Evolutionary conservation across 2,329 filamentous ascomycete species (phyloP).

Genomic region (Botryotinia globosa): DNA sequence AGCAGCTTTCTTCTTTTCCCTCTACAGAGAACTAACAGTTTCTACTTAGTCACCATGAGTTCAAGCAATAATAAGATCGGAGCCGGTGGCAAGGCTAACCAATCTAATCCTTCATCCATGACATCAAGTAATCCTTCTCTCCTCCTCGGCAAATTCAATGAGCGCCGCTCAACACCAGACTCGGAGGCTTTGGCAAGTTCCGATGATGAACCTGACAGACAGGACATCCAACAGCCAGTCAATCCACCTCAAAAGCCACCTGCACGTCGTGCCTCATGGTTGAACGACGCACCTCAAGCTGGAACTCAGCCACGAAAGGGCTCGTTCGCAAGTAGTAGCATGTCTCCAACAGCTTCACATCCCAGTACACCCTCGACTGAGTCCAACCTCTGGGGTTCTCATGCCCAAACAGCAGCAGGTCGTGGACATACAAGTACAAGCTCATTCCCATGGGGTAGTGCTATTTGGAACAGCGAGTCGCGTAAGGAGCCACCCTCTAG

Average conservation of each 20-base stretch:
- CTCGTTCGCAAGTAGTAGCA: conserved; percentile 72
- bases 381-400: conserved; percentile 54
- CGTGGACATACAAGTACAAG: conserved; percentile 45
- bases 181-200: conserved; percentile 92
- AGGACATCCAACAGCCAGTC: conserved; percentile 49
- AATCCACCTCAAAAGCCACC: conserved; percentile 55
- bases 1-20: background rate
- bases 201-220: conserved; percentile 79
- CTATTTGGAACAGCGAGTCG: conserved; percentile 75
- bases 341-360: conserved; percentile 77
- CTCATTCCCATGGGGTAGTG: conserved; percentile 70
- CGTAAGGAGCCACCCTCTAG: conserved; percentile 75
- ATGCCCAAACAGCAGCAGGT: conserved; percentile 44
- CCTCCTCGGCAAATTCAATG: conserved; percentile 71
- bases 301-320: conserved; percentile 64
- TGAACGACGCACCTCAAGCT: conserved; percentile 74
- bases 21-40: background rate
- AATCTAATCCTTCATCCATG: conserved; percentile 47
- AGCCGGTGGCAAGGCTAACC: conserved; percentile 44
- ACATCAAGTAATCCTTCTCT: conserved; percentile 60
- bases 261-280: conserved; percentile 74
- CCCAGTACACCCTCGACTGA: conserved; percentile 77
- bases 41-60: conserved; percentile 27
- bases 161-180: conserved; percentile 84
- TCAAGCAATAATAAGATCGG: conserved; percentile 29